Conservation (phyloP, 352 stramenopile genomes). For the Phytophthora multivora region DNA sequence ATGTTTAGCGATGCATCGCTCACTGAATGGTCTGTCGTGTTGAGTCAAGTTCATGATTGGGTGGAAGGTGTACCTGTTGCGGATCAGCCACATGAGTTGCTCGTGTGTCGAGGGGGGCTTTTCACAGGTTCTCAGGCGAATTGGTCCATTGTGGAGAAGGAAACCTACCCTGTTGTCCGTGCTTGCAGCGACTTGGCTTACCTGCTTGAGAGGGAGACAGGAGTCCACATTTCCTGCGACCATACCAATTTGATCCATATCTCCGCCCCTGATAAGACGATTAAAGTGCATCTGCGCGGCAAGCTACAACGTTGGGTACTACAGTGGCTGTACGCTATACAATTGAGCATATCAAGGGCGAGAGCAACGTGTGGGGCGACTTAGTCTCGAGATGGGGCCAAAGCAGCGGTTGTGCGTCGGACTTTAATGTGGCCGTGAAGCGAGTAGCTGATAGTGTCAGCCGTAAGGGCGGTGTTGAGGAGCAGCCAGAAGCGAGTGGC, state of each 20-base stretch:
- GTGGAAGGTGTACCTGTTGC: not conserved
- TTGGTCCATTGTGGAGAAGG: slow-evolving; percentile 7
- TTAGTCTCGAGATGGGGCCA: slow-evolving; percentile 8
- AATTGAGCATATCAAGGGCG: slow-evolving; percentile 5
- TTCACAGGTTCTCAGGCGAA: slow-evolving; percentile 2
- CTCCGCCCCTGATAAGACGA: not conserved
- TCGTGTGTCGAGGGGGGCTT: not conserved
- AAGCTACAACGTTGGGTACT: slow-evolving; percentile 8
- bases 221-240: slow-evolving; percentile 12
- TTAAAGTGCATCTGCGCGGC: not conserved
- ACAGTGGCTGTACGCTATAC: not conserved
- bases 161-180: not conserved
- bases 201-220: not conserved
- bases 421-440: no score
- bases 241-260: slow-evolving; percentile 18
- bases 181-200: not conserved
- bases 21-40: not conserved
- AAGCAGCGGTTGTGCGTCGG: not conserved
- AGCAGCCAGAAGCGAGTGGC: no score
- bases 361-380: not conserved
- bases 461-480: no score
- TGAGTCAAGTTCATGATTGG: not conserved
- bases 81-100: not conserved
- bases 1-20: not conserved
- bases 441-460: no score